Conservation (phyloP, 1,284 basidiomycete genomes). For the Rhodotorula sp. region DNA sequence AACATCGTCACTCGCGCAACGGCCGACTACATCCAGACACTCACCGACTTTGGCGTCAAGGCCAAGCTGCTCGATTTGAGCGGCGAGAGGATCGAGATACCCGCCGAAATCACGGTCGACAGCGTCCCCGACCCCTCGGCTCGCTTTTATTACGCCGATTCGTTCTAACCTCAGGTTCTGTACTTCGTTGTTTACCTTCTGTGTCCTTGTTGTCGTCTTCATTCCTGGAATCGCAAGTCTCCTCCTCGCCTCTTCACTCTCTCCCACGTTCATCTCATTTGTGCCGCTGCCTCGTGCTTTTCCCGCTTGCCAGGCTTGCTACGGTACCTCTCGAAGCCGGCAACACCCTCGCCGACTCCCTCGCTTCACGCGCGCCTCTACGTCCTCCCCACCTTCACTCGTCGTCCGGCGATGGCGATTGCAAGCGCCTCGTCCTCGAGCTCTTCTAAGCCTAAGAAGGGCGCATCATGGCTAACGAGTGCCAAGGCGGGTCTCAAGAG, state of each 20-base stretch:
- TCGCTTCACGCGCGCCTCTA: background rate
- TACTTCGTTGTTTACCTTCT: background rate
- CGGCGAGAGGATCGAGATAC: constrained; percentile 25
- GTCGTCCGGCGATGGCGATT: background rate
- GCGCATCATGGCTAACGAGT: constrained; percentile 18
- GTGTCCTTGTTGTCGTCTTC: background rate
- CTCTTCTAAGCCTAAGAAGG: constrained; percentile 6
- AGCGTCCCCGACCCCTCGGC: background rate
- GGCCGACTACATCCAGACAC: constrained; percentile 72
- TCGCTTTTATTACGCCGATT: constrained; percentile 3
- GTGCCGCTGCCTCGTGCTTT: background rate
- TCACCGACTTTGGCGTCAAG: constrained; percentile 92
- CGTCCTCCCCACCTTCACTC: background rate
- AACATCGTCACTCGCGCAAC: constrained; percentile 78
- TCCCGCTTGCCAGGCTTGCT: no score
- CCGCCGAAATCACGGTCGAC: background rate
- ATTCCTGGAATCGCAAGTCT: background rate
- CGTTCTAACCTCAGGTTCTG: background rate
- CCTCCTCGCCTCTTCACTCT: no score
- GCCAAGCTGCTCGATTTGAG: constrained; percentile 81
- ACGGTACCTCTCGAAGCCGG: background rate
- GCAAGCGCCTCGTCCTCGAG: background rate
- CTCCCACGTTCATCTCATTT: background rate
- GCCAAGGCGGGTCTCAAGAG: constrained; percentile 25
- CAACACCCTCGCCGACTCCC: background rate